Evolutionary conservation across 805 yeast species (phyloP), one percentile per base, ranked within the genome.

Genomic region (Kluyveromyces starmeri): DNA sequence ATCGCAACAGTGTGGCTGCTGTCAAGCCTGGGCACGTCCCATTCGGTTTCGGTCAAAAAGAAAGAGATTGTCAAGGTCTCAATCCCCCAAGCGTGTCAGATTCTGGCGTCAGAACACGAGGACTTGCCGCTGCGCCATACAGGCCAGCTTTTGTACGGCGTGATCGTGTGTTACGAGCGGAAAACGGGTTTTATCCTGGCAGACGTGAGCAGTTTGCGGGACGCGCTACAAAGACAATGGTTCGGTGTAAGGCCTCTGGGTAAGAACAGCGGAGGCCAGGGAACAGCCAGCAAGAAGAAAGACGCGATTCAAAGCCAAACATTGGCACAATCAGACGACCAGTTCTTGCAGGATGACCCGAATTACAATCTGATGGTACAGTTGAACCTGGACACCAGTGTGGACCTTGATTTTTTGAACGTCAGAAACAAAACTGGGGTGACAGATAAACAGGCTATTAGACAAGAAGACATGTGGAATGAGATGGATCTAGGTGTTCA

Each of bases 1-100:
- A 21, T 56, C 3, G 46, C 58, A 1, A 54, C 56, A 2, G 45
- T 53, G 7, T 56, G 62, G 62, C 27, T 55, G n/a, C 39, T 56
- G 12, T 48, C 59, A 2, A 48, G 50, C 1, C 26, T 55, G 8
- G 59, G 57, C 3, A 20, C 33, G 16, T 17, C 21, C 20, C 26
- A 35, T 24, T 14, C 42, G 5, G 35, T 40, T 4, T 27, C 31
- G 1, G 35, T 54, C n/a, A 50, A 45, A 26, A 57, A 51, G 28
- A 51, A 43, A 33, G 59, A 55, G 34, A 55, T 57, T 12, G 27
- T 53, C 3, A 46, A 47, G n/a, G 46, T 57, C 10, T 54, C 55
- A 1, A 57, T 57, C 6, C 58, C 59, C 2, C 38, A 46, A n/a
- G 49, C 59, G 5, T 55, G 59, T 38, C 41, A 43, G 15, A 39